Evolutionary conservation across 2,329 filamentous ascomycete genomes (phyloP).

Genomic region (Ophiostoma tasmaniense): DNA sequence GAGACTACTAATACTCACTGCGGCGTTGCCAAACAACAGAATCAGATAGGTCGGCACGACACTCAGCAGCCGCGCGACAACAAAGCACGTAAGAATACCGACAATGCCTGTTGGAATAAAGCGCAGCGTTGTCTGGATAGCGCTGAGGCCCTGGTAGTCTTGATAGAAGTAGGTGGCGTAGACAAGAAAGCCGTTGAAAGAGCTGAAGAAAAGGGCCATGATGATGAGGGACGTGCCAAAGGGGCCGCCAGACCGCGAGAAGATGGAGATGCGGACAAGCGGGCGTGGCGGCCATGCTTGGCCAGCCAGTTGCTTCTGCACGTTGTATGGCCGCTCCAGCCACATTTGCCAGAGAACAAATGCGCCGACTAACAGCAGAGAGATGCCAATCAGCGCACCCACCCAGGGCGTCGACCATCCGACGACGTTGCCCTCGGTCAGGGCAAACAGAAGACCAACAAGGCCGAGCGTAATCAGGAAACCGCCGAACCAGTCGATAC

Average conservation of each 20-base stretch:
- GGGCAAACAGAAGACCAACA: conserved; percentile 54
- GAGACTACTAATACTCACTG: conserved; percentile 40
- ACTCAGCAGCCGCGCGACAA: conserved; percentile 48
- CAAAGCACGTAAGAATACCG: conserved; percentile 48
- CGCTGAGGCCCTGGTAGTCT: conserved; percentile 51
- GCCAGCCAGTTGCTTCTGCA: conserved; percentile 24
- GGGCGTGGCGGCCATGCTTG: conserved; percentile 33
- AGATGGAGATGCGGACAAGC: conserved; percentile 59
- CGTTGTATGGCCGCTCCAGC: conserved; percentile 42
- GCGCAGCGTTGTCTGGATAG: conserved; percentile 59
- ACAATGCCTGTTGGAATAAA: conserved; percentile 58
- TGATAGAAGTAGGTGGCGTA: conserved; percentile 65
- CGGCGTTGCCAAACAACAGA: conserved; percentile 48
- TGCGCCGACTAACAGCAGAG: conserved; percentile 44
- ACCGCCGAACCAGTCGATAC: conserved; percentile 59
- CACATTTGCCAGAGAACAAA: conserved; percentile 56
- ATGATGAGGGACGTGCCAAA: conserved; percentile 57
- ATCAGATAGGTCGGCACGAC: conserved; percentile 51
- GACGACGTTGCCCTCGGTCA: conserved; percentile 61
- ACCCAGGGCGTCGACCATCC: conserved; percentile 60
- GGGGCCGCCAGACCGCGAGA: conserved; percentile 38
- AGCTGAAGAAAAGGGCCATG: conserved; percentile 57
- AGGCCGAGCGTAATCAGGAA: conserved; percentile 53
- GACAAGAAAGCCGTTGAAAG: conserved; percentile 60
- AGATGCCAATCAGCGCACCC: conserved; percentile 48